These are phyloP conservation scores for Arachis stenosperma DNA, from an alignment of 306 rosid species.

Conservation along the genomic window DNA sequence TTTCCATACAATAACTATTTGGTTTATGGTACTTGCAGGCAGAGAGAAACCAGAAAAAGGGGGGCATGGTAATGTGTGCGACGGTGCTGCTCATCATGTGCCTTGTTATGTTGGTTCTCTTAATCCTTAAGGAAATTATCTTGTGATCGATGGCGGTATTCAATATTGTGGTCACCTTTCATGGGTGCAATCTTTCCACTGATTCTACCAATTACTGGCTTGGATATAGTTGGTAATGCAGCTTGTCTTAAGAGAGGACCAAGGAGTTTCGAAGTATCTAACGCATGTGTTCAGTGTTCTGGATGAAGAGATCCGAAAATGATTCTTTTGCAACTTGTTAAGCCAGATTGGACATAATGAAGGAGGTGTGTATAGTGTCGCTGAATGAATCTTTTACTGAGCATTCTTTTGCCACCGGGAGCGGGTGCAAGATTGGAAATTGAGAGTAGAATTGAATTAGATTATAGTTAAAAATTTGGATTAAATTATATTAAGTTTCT, in stretches of 20 bases:
- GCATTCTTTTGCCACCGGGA: slow-evolving; percentile 30
- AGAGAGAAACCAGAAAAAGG: slow-evolving; percentile 89
- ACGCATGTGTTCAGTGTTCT: background rate
- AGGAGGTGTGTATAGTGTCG: slow-evolving; percentile 50
- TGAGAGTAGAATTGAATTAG: too few species aligned
- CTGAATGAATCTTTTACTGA: slow-evolving; percentile 34
- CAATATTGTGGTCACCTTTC: slow-evolving; percentile 45
- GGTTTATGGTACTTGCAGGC: slow-evolving; percentile 68
- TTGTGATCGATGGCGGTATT: slow-evolving; percentile 55
- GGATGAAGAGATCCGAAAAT: slow-evolving; percentile 33
- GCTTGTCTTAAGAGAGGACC: slow-evolving; percentile 39
- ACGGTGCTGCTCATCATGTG: slow-evolving; percentile 94
- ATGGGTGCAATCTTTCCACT: slow-evolving; percentile 41
- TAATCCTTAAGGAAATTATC: slow-evolving; percentile 84
- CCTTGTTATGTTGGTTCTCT: slow-evolving; percentile 83
- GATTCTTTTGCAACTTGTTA: slow-evolving; percentile 34
- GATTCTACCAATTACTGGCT: slow-evolving; percentile 37
- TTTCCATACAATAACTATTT: slow-evolving; percentile 17
- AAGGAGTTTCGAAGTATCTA: slow-evolving; percentile 41
- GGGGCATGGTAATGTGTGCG: slow-evolving; percentile 97
- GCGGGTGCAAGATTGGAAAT: background rate
- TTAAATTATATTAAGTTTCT: too few species aligned
- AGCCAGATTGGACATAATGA: slow-evolving; percentile 18
- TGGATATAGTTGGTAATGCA: slow-evolving; percentile 31
- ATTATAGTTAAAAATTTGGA: too few species aligned